Evolutionary conservation across 2,329 filamentous ascomycete species (phyloP).

Genomic region (Lachnellula occidentalis): DNA sequence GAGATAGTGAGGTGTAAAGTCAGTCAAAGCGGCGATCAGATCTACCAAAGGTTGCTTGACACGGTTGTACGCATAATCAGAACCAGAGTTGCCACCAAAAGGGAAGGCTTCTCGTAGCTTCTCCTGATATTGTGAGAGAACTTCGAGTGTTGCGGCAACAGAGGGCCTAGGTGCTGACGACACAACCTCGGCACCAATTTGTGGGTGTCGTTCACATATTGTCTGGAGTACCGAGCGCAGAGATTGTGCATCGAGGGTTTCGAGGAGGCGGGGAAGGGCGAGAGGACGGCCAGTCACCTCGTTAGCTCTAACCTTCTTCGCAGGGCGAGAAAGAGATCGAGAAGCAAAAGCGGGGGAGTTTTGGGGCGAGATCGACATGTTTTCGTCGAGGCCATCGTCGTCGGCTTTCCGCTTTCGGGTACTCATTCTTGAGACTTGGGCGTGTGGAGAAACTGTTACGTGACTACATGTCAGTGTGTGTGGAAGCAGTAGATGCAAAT

Average conservation of each 20-base stretch:
- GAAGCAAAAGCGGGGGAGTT: constrained; percentile 72
- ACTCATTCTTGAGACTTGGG: constrained; percentile 40
- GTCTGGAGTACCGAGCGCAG: constrained; percentile 82
- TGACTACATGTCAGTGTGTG: constrained; percentile 12
- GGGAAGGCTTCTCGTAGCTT: constrained; percentile 76
- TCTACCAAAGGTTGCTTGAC: constrained; percentile 75
- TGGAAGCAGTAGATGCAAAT: background rate
- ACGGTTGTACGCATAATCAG: constrained; percentile 92
- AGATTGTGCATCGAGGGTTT: constrained; percentile 83
- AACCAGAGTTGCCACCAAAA: constrained; percentile 74
- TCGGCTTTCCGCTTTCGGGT: constrained; percentile 81
- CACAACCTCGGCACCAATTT: constrained; percentile 79
- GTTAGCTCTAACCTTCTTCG: constrained; percentile 57
- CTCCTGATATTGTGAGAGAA: constrained; percentile 76
- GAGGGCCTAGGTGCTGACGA: constrained; percentile 82
- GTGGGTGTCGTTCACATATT: constrained; percentile 84
- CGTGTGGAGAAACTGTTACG: constrained; percentile 42
- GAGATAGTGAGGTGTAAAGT: constrained; percentile 93
- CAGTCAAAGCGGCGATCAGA: constrained; percentile 81
- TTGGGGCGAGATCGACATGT: constrained; percentile 85
- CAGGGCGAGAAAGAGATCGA: constrained; percentile 60
- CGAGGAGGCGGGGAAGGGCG: constrained; percentile 71
- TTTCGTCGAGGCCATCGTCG: constrained; percentile 67
- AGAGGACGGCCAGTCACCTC: constrained; percentile 65
- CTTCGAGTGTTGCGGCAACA: constrained; percentile 70